A percentile compares a stretch with the other conserved stretches of the same genome.
Conservation (phyloP, 768 basidiomycete species). For the Boletus reticuloceps region DNA sequence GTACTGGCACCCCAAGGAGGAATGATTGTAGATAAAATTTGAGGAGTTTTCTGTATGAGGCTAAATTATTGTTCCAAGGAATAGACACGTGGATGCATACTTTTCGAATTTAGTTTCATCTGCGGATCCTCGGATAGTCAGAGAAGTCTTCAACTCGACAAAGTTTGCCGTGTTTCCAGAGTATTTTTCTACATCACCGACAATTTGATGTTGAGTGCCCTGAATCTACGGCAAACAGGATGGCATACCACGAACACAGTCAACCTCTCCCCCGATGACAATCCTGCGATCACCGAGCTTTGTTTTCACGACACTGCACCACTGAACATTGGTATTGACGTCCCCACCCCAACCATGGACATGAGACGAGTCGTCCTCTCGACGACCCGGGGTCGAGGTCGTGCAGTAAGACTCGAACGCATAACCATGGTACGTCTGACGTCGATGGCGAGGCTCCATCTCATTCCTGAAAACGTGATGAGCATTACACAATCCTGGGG, state of each 20-base stretch:
- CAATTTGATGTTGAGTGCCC: not conserved
- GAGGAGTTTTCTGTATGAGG: constrained; percentile 67
- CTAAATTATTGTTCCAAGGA: not conserved
- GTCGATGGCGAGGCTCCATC: constrained; percentile 59
- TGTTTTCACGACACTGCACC: constrained; percentile 88
- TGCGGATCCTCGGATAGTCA: constrained; percentile 57
- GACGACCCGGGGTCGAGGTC: constrained; percentile 28
- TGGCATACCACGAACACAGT: constrained; percentile 73
- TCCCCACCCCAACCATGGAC: constrained; percentile 68
- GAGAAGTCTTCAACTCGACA: constrained; percentile 86
- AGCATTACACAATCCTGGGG: not conserved
- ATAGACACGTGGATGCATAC: constrained; percentile 39
- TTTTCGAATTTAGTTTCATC: constrained; percentile 80
- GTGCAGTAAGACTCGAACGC: constrained; percentile 91
- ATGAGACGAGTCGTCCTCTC: constrained; percentile 22
- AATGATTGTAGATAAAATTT: constrained; percentile 93
- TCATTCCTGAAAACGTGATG: constrained; percentile 48
- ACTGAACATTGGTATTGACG: constrained; percentile 86
- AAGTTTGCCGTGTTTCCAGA: constrained; percentile 62
- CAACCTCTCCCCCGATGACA: constrained; percentile 87
- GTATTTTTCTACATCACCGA: constrained; percentile 49
- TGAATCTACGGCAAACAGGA: not conserved
- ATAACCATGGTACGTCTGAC: constrained; percentile 80
- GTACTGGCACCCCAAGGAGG: constrained; percentile 84
- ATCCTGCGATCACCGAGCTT: constrained; percentile 70